These are phyloP conservation scores for Farysia itapuensis DNA, from an alignment of 1,284 basidiomycete species.

Conservation along the genomic window DNA sequence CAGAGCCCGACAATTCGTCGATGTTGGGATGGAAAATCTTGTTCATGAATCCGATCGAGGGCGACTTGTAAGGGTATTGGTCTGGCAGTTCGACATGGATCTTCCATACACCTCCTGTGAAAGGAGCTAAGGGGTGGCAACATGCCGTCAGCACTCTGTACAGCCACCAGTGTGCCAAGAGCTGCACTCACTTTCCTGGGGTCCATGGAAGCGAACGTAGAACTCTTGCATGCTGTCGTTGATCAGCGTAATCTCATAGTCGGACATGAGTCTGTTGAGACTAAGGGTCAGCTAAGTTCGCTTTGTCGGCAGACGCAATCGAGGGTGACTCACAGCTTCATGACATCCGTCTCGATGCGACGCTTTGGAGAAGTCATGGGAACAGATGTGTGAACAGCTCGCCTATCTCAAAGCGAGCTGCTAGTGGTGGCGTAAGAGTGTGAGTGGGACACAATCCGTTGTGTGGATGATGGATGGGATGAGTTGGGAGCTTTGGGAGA, in stretches of 20 bases:
- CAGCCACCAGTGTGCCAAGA: not conserved
- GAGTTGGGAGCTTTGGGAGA: no score
- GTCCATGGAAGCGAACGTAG: slow-evolving; percentile 92
- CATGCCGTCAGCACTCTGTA: not conserved
- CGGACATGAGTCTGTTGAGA: slow-evolving; percentile 57
- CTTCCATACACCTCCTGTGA: slow-evolving; percentile 95
- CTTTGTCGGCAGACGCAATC: no score
- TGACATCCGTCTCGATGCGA: slow-evolving; percentile 97
- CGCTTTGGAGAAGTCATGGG: slow-evolving; percentile 76
- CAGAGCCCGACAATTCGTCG: slow-evolving; percentile 72
- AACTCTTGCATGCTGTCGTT: slow-evolving; percentile 99
- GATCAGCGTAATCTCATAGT: slow-evolving; percentile 82
- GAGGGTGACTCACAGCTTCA: slow-evolving; percentile 80
- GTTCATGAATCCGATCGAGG: slow-evolving; percentile 99
- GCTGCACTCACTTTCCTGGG: slow-evolving; percentile 77
- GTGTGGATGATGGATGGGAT: no score
- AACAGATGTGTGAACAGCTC: no score
- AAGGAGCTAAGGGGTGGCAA: slow-evolving; percentile 69
- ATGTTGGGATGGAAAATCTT: slow-evolving; percentile 99
- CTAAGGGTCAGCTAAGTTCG: no score
- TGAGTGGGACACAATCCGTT: no score
- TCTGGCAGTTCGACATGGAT: slow-evolving; percentile 99
- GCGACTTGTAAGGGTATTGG: slow-evolving; percentile 98
- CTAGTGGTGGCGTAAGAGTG: no score
- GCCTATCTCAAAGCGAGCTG: no score